These are phyloP conservation scores for Diplosphaera chodatii DNA, from an alignment of 139 green algal species.

Conservation along the genomic window DNA sequence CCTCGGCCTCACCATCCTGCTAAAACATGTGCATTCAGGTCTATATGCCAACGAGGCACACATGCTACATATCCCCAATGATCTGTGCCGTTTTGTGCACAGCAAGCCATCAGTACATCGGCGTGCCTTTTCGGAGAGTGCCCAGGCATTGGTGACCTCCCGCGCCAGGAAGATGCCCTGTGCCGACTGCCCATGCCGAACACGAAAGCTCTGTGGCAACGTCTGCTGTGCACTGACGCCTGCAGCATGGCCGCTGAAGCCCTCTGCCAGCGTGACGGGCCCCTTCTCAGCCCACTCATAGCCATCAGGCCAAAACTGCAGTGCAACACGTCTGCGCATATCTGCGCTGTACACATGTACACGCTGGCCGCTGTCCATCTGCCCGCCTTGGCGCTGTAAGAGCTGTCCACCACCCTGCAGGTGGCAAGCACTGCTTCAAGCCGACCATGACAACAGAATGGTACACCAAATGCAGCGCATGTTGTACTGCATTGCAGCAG, in stretches of 20 bases:
- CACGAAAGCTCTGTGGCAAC: constrained; percentile 58
- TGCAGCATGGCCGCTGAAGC: constrained; percentile 1
- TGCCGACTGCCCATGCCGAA: constrained; percentile 15
- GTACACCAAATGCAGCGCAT: no score
- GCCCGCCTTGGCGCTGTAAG: constrained; percentile 37
- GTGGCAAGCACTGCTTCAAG: no score
- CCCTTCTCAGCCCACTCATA: constrained; percentile 57
- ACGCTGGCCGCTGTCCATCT: constrained; percentile 27
- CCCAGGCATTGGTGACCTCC: constrained; percentile 38
- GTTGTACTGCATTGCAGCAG: no score
- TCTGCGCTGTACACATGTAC: constrained; percentile 48
- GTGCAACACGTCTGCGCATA: constrained; percentile 38
- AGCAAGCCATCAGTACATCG: no score
- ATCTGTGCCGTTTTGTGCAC: neutral
- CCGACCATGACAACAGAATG: no score
- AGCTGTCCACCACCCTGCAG: constrained; percentile 18
- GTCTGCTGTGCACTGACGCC: constrained; percentile 13
- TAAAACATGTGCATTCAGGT: no score
- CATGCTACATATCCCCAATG: no score
- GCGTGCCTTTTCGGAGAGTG: constrained; percentile 20
- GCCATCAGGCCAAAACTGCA: constrained; percentile 70
- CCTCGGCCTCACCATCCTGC: neutral
- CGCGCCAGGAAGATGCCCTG: constrained; percentile 49
- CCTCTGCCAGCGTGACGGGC: constrained; percentile 42
- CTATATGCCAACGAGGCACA: no score